These are phyloP conservation scores for Fusarium nanum DNA, from an alignment of 2,329 filamentous ascomycete genomes.

Conservation along the genomic window DNA sequence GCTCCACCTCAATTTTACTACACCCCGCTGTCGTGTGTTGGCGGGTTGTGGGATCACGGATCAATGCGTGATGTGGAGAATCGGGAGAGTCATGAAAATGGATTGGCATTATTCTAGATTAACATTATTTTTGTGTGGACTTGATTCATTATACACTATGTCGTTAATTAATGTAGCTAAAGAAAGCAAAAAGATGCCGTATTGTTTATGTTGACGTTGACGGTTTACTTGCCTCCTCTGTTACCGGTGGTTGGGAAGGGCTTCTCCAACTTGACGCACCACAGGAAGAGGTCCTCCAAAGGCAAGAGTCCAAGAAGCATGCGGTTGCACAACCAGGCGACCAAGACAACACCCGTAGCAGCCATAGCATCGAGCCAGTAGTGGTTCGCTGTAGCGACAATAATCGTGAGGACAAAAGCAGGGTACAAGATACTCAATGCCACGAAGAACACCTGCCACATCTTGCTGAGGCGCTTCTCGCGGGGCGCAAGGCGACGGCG, in stretches of 20 bases:
- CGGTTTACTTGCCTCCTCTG: constrained; percentile 26
- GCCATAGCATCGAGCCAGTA: constrained; percentile 75
- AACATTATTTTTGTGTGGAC: constrained; percentile 12
- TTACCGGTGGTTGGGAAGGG: constrained; percentile 63
- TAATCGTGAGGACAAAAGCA: constrained; percentile 64
- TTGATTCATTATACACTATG: constrained; percentile 2
- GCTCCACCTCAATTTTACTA: constrained; percentile 1
- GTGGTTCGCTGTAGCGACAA: constrained; percentile 72
- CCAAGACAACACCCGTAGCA: constrained; percentile 68
- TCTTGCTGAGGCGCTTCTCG: constrained; percentile 48
- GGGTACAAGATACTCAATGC: constrained; percentile 63
- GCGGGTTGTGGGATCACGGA: background rate
- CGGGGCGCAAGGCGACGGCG: constrained; percentile 46
- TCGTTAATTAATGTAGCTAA: constrained; percentile 1
- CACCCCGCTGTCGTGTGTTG: background rate
- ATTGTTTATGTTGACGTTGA: background rate
- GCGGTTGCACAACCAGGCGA: constrained; percentile 67
- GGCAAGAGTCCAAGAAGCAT: constrained; percentile 69
- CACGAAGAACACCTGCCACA: constrained; percentile 46
- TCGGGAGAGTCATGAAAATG: background rate
- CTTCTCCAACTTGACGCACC: constrained; percentile 72
- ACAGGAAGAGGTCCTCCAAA: constrained; percentile 74
- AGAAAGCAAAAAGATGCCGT: background rate
- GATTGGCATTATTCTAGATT: constrained; percentile 20
- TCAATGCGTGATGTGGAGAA: background rate